Percentiles rank a stretch among this genome's conserved stretches.
These are phyloP conservation scores for Streptanthus diversifolius DNA, from an alignment of 345 rosid species.

Conservation along the genomic window DNA sequence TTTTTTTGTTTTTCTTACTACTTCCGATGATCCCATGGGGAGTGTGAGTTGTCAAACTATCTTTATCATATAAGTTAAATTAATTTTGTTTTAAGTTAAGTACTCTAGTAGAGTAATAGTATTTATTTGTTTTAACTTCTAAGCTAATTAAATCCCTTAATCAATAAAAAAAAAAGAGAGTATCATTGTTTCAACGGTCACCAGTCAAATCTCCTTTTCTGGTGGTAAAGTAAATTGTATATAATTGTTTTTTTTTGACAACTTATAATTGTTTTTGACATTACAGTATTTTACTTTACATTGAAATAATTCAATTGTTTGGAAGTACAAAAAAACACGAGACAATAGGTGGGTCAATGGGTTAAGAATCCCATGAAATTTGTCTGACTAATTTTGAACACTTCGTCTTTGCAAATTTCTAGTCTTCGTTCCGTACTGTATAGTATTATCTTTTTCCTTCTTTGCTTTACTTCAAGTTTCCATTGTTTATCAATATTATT, in stretches of 20 bases:
- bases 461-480: background rate
- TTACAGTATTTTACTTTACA: background rate
- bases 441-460: background rate
- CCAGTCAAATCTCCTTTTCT: slow-evolving; percentile 12
- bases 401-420: background rate
- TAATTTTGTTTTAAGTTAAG: slow-evolving; percentile 6
- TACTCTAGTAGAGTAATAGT: background rate
- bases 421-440: background rate
- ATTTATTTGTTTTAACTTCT: slow-evolving; percentile 2
- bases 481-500: background rate
- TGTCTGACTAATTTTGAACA: slow-evolving; percentile 27
- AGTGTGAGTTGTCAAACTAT: slow-evolving; percentile 16
- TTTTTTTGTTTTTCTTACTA: background rate
- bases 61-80: background rate
- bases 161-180: background rate
- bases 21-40: background rate
- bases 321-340: slow-evolving; percentile 13
- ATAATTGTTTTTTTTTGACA: background rate
- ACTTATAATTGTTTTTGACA: background rate
- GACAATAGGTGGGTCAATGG: slow-evolving; percentile 21
- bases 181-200: slow-evolving; percentile 10
- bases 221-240: background rate
- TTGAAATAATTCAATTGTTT: background rate
- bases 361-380: slow-evolving; percentile 34
- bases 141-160: slow-evolving; percentile 8